Evolutionary conservation across 805 yeast genomes (phyloP).

Genomic region (Starmerella sirachaensis): DNA sequence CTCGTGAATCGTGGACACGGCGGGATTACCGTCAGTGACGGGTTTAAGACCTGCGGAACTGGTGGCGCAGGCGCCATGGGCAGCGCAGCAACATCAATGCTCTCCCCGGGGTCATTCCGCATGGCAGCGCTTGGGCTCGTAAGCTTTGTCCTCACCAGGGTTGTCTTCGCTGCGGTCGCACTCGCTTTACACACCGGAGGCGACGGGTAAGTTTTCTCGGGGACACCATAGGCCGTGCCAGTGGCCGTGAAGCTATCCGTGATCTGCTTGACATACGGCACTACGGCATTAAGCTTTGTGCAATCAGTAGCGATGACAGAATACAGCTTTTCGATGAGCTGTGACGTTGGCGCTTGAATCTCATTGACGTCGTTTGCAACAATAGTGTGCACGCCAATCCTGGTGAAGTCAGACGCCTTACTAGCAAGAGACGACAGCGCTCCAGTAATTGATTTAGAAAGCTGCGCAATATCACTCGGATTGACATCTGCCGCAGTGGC

Average conservation of each 20-base stretch:
- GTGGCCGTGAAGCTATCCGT: constrained; percentile 3
- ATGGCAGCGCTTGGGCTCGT: no score
- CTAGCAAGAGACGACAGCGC: not conserved
- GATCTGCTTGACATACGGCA: not conserved
- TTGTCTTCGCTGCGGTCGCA: not conserved
- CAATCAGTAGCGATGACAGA: constrained; percentile 6
- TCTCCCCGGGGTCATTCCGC: no score
- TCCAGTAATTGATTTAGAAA: not conserved
- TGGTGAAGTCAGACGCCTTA: constrained; percentile 3
- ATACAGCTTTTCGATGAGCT: constrained; percentile 14
- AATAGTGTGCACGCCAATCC: not conserved
- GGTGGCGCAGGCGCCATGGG: no score
- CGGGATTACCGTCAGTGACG: no score
- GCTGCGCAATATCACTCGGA: not conserved
- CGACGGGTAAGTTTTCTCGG: constrained; percentile 2
- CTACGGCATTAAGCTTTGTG: not conserved
- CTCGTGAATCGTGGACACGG: no score
- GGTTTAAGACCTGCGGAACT: no score
- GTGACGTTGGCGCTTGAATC: constrained; percentile 18
- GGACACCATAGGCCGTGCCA: constrained; percentile 1
- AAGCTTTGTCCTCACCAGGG: not conserved
- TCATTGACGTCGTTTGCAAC: constrained; percentile 10
- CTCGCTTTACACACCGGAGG: constrained; percentile 2
- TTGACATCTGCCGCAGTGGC: not conserved
- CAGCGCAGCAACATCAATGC: no score